These are phyloP conservation scores for Chrysoporthe cubensis DNA, from an alignment of 2,329 filamentous ascomycete species.

Conservation along the genomic window DNA sequence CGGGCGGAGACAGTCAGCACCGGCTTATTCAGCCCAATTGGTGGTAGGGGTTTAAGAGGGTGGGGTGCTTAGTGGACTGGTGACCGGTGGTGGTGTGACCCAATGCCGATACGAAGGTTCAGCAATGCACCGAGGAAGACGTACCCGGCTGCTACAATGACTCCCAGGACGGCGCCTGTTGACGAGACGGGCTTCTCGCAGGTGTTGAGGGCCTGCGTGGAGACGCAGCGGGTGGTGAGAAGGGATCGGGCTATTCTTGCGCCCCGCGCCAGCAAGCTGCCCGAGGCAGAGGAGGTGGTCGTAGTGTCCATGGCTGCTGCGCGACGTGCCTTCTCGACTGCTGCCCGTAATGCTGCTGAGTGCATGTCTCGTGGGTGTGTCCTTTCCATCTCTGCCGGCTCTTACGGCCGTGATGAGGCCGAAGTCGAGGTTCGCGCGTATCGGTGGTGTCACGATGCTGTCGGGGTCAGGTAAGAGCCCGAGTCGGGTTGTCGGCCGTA, in stretches of 20 bases:
- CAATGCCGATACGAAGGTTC: background rate
- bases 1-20: background rate
- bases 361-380: slow-evolving; percentile 25
- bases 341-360: slow-evolving; percentile 11
- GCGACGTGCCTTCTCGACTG: slow-evolving; percentile 8
- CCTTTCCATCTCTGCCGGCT: slow-evolving; percentile 18
- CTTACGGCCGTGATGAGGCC: background rate
- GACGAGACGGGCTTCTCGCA: slow-evolving; percentile 28
- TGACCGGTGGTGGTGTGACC: background rate
- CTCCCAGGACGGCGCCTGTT: slow-evolving; percentile 21
- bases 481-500: background rate
- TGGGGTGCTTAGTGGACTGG: background rate
- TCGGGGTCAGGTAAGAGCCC: background rate
- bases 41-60: background rate
- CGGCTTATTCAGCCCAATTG: background rate
- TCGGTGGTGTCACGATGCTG: background rate
- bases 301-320: slow-evolving; percentile 12
- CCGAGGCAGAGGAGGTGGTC: slow-evolving; percentile 4
- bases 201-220: slow-evolving; percentile 18
- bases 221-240: slow-evolving; percentile 19
- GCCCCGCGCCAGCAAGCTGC: slow-evolving; percentile 21
- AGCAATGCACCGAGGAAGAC: background rate
- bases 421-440: background rate
- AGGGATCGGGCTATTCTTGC: slow-evolving; percentile 22
- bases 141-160: slow-evolving; percentile 26